Base-by-base conservation (phyloP, 768 basidiomycete species). In the Russula brevipes region DNA sequence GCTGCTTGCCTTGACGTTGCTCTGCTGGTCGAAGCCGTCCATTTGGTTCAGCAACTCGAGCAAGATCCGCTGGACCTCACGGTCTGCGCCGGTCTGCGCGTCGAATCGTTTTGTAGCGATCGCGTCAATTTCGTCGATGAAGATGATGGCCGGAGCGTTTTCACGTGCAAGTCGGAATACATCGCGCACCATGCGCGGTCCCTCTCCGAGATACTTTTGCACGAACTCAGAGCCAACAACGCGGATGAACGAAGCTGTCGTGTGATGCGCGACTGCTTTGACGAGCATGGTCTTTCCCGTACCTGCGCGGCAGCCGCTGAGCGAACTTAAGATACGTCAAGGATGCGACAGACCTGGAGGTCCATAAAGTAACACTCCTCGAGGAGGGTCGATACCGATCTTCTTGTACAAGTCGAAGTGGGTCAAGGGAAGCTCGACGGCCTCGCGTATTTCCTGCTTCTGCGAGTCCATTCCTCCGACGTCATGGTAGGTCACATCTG, bases 21-120 rank as follows among this genome's bases (percentile, higher is more conserved):
- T 94, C 4, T 90, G 90, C 75, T 99, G 97, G 76, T 99, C 97
- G 75, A 99, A 99, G 66, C 97, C 97, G 70, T 99, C 97, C 97
- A 99, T 99, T 72, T 99, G 97, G 73, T 96, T 98, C 63, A 99
- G 80, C 60, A 99, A 78, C 75, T 99, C 97, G 12, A 99, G 85
- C 66, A 99, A 75, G 71, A 99, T 98, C 76, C 97, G 92, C 75
- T 99, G 97, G 5, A 99, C 97, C 78, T 99, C 97, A 64, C 97
- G 83, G 77, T 99, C 97, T 10, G 97, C 97, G 71, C 97, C 97
- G 0, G 97, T 98, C 74, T 99, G 97, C 6, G 97, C 97, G 72
- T 98, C 97, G 76, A 99, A 99, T 72, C 96, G 94, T 76, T 99
- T 99, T 42, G 97, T 98, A 3, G 97, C 97, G 73, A 99, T 99